Evolutionary conservation across 2,329 filamentous ascomycete species (phyloP).

Genomic region (Fusarium tuaranense): DNA sequence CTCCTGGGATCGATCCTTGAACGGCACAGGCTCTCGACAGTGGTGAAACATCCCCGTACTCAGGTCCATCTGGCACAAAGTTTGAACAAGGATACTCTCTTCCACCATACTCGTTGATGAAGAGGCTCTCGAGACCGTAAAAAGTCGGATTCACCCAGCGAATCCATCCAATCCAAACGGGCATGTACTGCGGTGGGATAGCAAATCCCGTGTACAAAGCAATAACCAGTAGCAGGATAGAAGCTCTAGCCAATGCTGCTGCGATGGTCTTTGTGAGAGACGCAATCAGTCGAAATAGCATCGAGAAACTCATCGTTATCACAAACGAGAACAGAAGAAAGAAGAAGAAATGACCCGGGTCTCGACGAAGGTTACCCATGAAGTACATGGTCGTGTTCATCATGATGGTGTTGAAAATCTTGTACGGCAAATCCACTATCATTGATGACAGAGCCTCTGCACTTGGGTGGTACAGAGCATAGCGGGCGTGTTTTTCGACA

Average conservation of each 20-base stretch:
- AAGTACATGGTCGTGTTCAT: slow-evolving; percentile 66
- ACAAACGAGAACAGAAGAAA: slow-evolving; percentile 62
- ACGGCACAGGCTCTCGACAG: slow-evolving; percentile 20
- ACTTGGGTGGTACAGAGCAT: slow-evolving; percentile 49
- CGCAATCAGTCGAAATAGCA: slow-evolving; percentile 63
- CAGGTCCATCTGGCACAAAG: slow-evolving; percentile 46
- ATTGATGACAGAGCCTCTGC: slow-evolving; percentile 43
- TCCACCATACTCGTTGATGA: slow-evolving; percentile 71
- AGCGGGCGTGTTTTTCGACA: slow-evolving; percentile 50
- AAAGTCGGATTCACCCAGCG: slow-evolving; percentile 73
- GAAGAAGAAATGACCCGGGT: slow-evolving; percentile 63
- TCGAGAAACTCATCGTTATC: slow-evolving; percentile 72
- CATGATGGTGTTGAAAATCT: slow-evolving; percentile 53
- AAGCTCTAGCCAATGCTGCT: slow-evolving; percentile 42
- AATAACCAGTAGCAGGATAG: slow-evolving; percentile 47
- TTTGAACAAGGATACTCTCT: slow-evolving; percentile 60
- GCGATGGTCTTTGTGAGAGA: slow-evolving; percentile 42
- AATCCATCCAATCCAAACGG: slow-evolving; percentile 64
- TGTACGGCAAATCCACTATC: slow-evolving; percentile 40
- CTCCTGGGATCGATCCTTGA: slow-evolving; percentile 26
- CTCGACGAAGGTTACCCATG: slow-evolving; percentile 72
- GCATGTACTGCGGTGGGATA: slow-evolving; percentile 61
- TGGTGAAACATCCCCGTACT: slow-evolving; percentile 16
- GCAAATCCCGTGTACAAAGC: slow-evolving; percentile 65
- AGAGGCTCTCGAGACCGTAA: slow-evolving; percentile 73